phyloP scores from a whole-genome alignment of 345 rosid species.

The Rhizophora mangle region DNA sequence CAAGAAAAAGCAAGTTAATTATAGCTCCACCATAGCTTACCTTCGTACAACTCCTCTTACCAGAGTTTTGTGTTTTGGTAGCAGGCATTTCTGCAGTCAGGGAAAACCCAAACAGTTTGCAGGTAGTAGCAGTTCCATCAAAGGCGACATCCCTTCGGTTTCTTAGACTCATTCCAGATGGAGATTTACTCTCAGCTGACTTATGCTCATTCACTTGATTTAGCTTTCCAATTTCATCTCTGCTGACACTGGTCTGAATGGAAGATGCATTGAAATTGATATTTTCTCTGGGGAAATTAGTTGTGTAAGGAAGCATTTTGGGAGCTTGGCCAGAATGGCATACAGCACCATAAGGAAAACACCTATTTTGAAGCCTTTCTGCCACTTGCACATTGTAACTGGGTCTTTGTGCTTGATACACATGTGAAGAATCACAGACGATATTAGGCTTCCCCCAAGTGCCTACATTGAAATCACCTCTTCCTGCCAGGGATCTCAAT shows the following conservation, averaged over 20 bases:
- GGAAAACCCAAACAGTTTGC: conserved; percentile 83
- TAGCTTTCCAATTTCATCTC: conserved; percentile 40
- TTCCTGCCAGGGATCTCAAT: conserved; percentile 50
- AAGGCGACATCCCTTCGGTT: conserved; percentile 36
- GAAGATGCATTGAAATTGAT: conserved; percentile 33
- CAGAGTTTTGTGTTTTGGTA: conserved; percentile 52
- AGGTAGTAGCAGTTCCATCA: conserved; percentile 44
- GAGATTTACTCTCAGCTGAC: conserved; percentile 36
- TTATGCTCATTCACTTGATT: conserved; percentile 36
- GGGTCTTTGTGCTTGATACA: conserved; percentile 49
- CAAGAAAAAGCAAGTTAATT: conserved; percentile 7
- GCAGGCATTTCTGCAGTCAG: conserved; percentile 52
- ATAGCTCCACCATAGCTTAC: conserved; percentile 37
- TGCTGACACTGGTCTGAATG: conserved; percentile 20
- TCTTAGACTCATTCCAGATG: conserved; percentile 33
- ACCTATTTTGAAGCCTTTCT: conserved; percentile 43
- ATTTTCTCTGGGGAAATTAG: conserved; percentile 39
- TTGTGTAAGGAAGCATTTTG: conserved; percentile 25
- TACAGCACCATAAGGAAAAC: conserved; percentile 45
- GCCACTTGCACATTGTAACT: conserved; percentile 47
- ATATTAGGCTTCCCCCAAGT: conserved; percentile 49
- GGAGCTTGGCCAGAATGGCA: conserved; percentile 38
- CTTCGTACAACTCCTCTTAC: conserved; percentile 92
- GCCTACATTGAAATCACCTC: conserved; percentile 51
- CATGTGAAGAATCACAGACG: conserved; percentile 40